Evolutionary conservation across 2,329 filamentous ascomycete genomes (phyloP).

Genomic region (Hypoxylon sp.): DNA sequence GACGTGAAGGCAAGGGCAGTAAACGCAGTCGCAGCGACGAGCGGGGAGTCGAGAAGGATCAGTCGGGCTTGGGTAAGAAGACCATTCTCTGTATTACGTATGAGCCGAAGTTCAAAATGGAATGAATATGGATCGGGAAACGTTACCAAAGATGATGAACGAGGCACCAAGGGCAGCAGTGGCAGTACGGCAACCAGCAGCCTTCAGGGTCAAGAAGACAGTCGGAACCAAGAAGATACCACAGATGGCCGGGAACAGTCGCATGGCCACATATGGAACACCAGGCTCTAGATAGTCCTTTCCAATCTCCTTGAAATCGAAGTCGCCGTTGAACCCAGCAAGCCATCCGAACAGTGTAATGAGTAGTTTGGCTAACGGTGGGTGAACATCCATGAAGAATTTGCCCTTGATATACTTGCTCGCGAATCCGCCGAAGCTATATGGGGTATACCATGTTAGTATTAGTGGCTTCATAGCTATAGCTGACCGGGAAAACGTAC

Average conservation of each 20-base stretch:
- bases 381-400: conserved; percentile 99
- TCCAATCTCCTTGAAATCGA: conserved; percentile 99
- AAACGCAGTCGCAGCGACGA: conserved; percentile 93
- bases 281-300: conserved; percentile 97
- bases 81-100: conserved; percentile 80
- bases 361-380: conserved; percentile 94
- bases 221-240: conserved; percentile 90
- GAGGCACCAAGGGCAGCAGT: conserved; percentile 87
- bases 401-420: conserved; percentile 99
- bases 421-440: conserved; percentile 95
- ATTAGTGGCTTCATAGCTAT: conserved; percentile 12
- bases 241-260: conserved; percentile 89
- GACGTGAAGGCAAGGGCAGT: conserved; percentile 91
- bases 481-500: conserved; percentile 69
- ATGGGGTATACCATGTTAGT: conserved; percentile 29
- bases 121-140: conserved; percentile 37
- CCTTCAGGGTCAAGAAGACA: conserved; percentile 96
- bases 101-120: conserved; percentile 22
- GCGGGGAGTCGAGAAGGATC: conserved; percentile 94
- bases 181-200: conserved; percentile 86
- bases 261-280: conserved; percentile 98
- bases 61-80: conserved; percentile 94
- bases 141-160: conserved; percentile 90
- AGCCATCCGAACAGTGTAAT: conserved; percentile 96
- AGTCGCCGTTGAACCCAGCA: conserved; percentile 93